Evolutionary conservation across 2,329 filamentous ascomycete species (phyloP).

Genomic region (Alternaria sp.): DNA sequence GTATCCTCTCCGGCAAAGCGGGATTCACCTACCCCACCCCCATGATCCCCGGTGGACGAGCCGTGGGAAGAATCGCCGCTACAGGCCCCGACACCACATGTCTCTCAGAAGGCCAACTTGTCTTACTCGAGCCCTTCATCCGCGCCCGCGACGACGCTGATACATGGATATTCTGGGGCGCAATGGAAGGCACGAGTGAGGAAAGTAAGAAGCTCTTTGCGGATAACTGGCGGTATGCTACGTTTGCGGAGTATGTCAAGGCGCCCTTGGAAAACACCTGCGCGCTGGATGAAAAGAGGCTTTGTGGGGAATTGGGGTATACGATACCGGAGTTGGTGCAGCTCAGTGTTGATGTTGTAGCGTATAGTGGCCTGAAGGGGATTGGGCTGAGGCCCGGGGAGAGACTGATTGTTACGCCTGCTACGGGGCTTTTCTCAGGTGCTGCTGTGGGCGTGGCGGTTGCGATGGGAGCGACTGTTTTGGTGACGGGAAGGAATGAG

Average conservation of each 20-base stretch:
- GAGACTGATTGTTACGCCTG: slow-evolving; percentile 3
- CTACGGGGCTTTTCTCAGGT: slow-evolving; percentile 3
- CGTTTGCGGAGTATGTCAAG: slow-evolving; percentile 44
- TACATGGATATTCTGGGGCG: slow-evolving; percentile 32
- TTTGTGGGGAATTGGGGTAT: slow-evolving; percentile 39
- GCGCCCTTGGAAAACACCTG: slow-evolving; percentile 47
- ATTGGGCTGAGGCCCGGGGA: slow-evolving; percentile 4
- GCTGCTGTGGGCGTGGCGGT: neutral
- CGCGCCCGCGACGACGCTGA: slow-evolving; percentile 46
- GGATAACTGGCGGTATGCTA: slow-evolving; percentile 46
- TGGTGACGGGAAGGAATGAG: neutral
- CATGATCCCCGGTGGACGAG: slow-evolving; percentile 3
- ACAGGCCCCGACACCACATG: slow-evolving; percentile 26
- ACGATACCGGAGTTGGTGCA: neutral
- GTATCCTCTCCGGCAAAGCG: slow-evolving; percentile 10
- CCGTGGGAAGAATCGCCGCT: slow-evolving; percentile 35
- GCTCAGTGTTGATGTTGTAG: neutral
- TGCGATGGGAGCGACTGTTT: neutral
- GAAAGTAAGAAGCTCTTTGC: slow-evolving; percentile 29
- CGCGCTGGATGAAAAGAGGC: slow-evolving; percentile 38
- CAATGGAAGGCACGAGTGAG: slow-evolving; percentile 34
- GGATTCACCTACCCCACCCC: slow-evolving; percentile 10
- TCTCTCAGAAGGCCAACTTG: slow-evolving; percentile 46
- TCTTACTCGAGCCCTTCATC: slow-evolving; percentile 45
- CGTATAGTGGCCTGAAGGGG: neutral